A percentile compares a stretch with the other conserved stretches of the same genome.
Conservation (phyloP, 352 stramenopile species). For the Phytopythium montanum region DNA sequence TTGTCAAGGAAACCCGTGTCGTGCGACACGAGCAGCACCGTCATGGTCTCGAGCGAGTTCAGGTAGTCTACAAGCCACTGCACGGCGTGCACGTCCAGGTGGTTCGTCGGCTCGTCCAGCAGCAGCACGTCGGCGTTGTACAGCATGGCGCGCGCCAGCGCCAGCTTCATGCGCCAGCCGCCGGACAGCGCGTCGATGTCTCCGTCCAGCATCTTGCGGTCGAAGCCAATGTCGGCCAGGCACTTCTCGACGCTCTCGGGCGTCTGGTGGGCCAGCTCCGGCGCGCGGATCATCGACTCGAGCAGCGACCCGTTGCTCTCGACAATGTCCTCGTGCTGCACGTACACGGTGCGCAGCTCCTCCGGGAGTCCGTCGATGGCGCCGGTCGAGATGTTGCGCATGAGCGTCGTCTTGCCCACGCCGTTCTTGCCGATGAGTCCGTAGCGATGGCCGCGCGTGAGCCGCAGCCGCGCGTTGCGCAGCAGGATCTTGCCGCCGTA, state of each 20-base stretch:
- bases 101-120: constrained; percentile 91
- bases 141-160: constrained; percentile 91
- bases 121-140: constrained; percentile 95
- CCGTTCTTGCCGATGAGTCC: constrained; percentile 96
- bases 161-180: constrained; percentile 98
- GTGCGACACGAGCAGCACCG: constrained; percentile 96
- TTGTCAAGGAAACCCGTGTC: constrained; percentile 97
- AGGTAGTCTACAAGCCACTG: constrained; percentile 97
- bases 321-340: constrained; percentile 96
- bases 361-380: constrained; percentile 91
- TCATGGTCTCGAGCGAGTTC: constrained; percentile 93
- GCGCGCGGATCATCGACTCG: constrained; percentile 57
- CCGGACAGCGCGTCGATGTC: constrained; percentile 93
- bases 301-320: constrained; percentile 75
- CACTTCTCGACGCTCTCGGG: constrained; percentile 76
- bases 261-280: constrained; percentile 74
- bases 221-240: constrained; percentile 92
- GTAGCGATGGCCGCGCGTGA: constrained; percentile 94
- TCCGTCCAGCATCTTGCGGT: constrained; percentile 90
- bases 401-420: constrained; percentile 95
- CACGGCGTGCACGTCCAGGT: constrained; percentile 95
- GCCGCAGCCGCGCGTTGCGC: constrained; percentile 93
- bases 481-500: constrained; percentile 94
- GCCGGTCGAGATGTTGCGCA: constrained; percentile 89
- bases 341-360: constrained; percentile 94